Evolutionary conservation across 495 filamentous ascomycete genomes (phyloP), one percentile per base, ranked within the genome.

Genomic region (Letharia columbiana): DNA sequence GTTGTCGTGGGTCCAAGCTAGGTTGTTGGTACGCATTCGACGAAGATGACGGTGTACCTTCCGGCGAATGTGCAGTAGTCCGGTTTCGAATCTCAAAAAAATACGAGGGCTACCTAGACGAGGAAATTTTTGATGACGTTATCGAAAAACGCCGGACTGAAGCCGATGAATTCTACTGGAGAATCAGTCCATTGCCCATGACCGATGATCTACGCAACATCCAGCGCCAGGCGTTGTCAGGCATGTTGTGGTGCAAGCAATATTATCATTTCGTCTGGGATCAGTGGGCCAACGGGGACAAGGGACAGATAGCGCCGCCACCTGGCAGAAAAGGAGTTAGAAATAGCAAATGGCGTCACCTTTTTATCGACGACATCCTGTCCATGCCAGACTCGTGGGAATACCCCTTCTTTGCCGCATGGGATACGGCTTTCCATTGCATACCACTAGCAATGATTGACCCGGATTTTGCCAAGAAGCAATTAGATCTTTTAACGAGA

Each of bases 381-480:
- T 96, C 92, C 0, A 97, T 98, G 92, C 93, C 93, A 8, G 93
- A 98, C 71, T 96, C 91, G 0, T 98, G 93, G 93, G 93, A 98
- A 72, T 98, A 98, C 73, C 93, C 93, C 0, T 98, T 98, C 81
- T 98, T 98, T 74, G 92, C 92, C 18, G 93, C 93, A 2, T 98
- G 93, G 93, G 93, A 98, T 71, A 92, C 91, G 47, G 92, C 92
- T 4, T 98, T 97, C 78, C 93, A 98, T 74, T 94, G 91, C 72
- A 96, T 98, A 69, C 91, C 92, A 4, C 77, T 98, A 66, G 90
- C 93, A 12, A 96, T 97, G 92, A 91, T 97, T 62, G 93, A 97
- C 69, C 93, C 93, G 0, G 93, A 96, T 40, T 96, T 96, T 68
- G 92, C 93, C 23, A 98, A 98, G 83, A 96, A 95, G 79, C 93